phyloP scores from a whole-genome alignment of 1,284 basidiomycete genomes.

The Neolentinus lepideus region DNA sequence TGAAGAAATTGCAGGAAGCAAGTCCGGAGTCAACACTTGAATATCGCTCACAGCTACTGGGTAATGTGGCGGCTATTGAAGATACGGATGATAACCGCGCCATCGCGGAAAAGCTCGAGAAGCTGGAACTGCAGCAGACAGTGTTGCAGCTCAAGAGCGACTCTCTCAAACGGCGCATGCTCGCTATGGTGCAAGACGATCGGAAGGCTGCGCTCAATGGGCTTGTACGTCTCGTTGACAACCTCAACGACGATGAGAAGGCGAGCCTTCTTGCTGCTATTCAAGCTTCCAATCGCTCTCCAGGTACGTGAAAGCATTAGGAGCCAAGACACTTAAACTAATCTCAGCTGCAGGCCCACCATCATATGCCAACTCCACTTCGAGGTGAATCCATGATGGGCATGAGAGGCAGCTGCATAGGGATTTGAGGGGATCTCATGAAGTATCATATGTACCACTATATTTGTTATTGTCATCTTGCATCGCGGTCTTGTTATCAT shows the following conservation, averaged over 20 bases:
- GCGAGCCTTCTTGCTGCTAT: conserved; percentile 51
- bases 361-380: not conserved
- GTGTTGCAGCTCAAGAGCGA: conserved; percentile 58
- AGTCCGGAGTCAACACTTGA: conserved; percentile 56
- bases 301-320: conserved; percentile 31
- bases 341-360: not conserved
- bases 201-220: conserved; percentile 65
- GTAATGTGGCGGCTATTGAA: conserved; percentile 50
- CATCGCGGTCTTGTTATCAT: not conserved
- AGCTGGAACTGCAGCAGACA: conserved; percentile 56
- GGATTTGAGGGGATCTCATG: not conserved
- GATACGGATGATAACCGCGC: conserved; percentile 44
- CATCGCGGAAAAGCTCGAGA: conserved; percentile 56
- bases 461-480: not conserved
- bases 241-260: conserved; percentile 69
- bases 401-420: not conserved
- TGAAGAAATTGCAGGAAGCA: conserved; percentile 51
- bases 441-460: conserved; percentile 2
- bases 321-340: not conserved
- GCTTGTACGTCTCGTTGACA: conserved; percentile 59
- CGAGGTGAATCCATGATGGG: not conserved
- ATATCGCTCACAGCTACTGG: conserved; percentile 50
- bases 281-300: conserved; percentile 46
- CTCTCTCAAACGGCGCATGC: conserved; percentile 51
- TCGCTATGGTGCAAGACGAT: conserved; percentile 59